phyloP scores from a whole-genome alignment of 768 basidiomycete genomes.

The Tylopilus felleus region DNA sequence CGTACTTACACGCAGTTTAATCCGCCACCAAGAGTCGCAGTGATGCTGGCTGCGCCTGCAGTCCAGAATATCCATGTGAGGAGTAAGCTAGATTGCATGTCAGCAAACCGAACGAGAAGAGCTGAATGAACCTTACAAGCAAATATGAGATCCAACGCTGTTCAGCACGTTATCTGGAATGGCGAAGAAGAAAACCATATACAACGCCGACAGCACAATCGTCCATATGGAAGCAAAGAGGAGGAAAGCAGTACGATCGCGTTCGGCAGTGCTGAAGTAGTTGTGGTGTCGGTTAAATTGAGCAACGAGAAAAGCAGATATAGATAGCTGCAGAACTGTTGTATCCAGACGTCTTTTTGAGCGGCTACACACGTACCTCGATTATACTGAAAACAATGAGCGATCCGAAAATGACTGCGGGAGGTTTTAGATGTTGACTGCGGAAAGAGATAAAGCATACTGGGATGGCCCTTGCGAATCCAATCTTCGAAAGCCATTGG shows the following conservation, averaged over 20 bases:
- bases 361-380: slow-evolving; percentile 42
- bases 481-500: slow-evolving; percentile 38
- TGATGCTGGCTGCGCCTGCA: slow-evolving; percentile 68
- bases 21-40: slow-evolving; percentile 62
- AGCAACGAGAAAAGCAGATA: slow-evolving; percentile 70
- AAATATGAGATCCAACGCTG: slow-evolving; percentile 59
- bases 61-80: slow-evolving; percentile 80
- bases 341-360: not conserved
- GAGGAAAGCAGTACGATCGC: slow-evolving; percentile 62
- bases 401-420: slow-evolving; percentile 53
- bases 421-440: slow-evolving; percentile 1
- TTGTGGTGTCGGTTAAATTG: slow-evolving; percentile 57
- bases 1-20: slow-evolving; percentile 59
- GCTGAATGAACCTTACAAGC: slow-evolving; percentile 48
- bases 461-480: slow-evolving; percentile 53
- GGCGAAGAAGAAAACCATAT: slow-evolving; percentile 52
- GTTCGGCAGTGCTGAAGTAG: slow-evolving; percentile 44
- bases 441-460: slow-evolving; percentile 33
- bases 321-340: slow-evolving; percentile 46
- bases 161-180: slow-evolving; percentile 47
- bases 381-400: slow-evolving; percentile 59
- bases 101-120: not conserved
- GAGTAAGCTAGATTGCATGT: slow-evolving; percentile 43
- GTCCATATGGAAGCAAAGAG: slow-evolving; percentile 77
- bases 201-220: slow-evolving; percentile 48